Evolutionary conservation across 2,329 filamentous ascomycete species (phyloP).

Genomic region (Scedosporium apiospermum): DNA sequence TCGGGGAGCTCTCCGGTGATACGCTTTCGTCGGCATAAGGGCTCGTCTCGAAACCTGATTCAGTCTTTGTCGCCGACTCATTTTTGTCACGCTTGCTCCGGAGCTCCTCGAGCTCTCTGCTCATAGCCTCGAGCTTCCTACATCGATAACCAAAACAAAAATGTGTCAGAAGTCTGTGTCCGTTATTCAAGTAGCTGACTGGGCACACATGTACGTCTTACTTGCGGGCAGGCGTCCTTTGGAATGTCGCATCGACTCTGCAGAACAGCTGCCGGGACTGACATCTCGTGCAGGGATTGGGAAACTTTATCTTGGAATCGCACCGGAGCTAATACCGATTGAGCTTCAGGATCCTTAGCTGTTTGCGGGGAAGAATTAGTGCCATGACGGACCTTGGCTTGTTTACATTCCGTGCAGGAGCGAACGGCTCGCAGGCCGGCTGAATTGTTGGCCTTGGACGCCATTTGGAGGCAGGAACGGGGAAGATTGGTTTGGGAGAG

Average conservation of each 20-base stretch:
- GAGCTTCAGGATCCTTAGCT: neutral
- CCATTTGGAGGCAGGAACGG: neutral
- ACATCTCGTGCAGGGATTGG: slow-evolving; percentile 20
- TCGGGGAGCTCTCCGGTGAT: neutral
- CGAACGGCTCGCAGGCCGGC: neutral
- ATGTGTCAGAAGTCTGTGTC: neutral
- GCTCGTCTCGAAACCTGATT: neutral
- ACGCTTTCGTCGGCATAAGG: neutral
- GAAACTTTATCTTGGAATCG: slow-evolving; percentile 21
- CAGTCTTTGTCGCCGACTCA: slow-evolving; percentile 6
- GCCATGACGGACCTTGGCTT: neutral
- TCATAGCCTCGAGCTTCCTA: slow-evolving; percentile 22
- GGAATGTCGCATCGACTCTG: slow-evolving; percentile 19
- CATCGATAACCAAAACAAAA: neutral
- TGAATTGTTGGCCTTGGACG: neutral
- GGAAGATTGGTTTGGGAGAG: neutral
- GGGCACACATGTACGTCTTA: slow-evolving; percentile 9
- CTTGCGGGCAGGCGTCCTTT: slow-evolving; percentile 21
- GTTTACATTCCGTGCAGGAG: neutral
- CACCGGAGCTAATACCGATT: slow-evolving; percentile 17
- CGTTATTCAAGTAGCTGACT: neutral
- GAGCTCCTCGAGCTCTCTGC: slow-evolving; percentile 20
- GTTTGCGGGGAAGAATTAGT: neutral
- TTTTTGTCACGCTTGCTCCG: slow-evolving; percentile 14
- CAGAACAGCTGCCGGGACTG: slow-evolving; percentile 17